Base-by-base conservation (phyloP, 2,329 filamentous ascomycete species). In the Penicillium sumatraense region DNA sequence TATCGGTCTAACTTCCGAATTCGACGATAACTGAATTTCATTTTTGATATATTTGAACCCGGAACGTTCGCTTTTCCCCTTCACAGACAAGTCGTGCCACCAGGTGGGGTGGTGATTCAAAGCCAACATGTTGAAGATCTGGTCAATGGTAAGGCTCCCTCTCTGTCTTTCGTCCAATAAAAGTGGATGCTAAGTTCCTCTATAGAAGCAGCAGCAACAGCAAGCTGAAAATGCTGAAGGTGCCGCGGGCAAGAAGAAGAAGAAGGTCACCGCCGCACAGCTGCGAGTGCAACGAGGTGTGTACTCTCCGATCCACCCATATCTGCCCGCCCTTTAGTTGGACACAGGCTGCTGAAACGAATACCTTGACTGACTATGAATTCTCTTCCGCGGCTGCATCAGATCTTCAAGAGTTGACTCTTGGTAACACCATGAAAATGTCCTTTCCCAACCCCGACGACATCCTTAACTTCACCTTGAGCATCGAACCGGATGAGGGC, bases 251-350 rank as follows among this genome's bases (percentile, higher is more conserved):
- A 88, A 87, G 51, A 96, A 92, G 81, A 98, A 97, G 85, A 98
- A 97, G 86, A 98, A 97, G 83, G 93, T 99, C 63, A 98, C 95
- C 20, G 91, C 95, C 16, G 95, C 95, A 51, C 93, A 98, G 78
- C 81, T 98, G 60, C 89, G 95, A 57, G 92, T 97, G 58, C 95
- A 98, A 78, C 96, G 96, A 85, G 95, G 93, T 96, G 78, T 51
- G 72, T 68, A 41, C 26, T 26, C 36, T 23, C 27, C 24, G 24
- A 24, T 24, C 2, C 14, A 16, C n/a, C 8, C 18, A 54, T 6
- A 20, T n/a, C 20, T 11, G 20, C 7, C 7, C 8, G 18, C 10
- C 9, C 18, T 3, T 21, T 18, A 41, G 3, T n/a, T 41, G 13
- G n/a, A 16, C n/a, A 6, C n/a, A 9, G 29, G 5, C 11, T 14